phyloP scores from a whole-genome alignment of 345 rosid genomes.

The Moricandia moricandioides region DNA sequence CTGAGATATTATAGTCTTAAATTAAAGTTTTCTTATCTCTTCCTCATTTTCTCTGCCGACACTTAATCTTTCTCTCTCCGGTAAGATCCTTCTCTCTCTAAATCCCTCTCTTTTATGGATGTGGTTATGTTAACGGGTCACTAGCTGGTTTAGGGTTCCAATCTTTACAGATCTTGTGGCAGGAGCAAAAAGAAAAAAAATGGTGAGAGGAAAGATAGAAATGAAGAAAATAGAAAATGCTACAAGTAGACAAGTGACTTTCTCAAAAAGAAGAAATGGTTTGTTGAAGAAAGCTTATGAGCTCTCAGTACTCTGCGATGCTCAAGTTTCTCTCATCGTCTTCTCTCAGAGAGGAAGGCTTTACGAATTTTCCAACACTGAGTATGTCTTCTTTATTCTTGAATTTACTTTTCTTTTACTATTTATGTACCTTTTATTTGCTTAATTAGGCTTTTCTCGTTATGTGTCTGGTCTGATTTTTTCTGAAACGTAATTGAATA shows the following conservation, averaged over 20 bases:
- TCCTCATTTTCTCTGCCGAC: slow-evolving; percentile 10
- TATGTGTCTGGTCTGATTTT: slow-evolving; percentile 22
- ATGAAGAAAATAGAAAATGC: slow-evolving; percentile 41
- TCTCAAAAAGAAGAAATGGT: slow-evolving; percentile 38
- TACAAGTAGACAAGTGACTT: slow-evolving; percentile 38
- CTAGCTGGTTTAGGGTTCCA: slow-evolving; percentile 13
- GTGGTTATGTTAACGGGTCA: slow-evolving; percentile 1
- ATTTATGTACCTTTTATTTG: background rate
- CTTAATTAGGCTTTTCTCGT: slow-evolving; percentile 4
- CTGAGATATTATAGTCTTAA: background rate
- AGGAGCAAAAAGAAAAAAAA: background rate
- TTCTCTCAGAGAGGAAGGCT: slow-evolving; percentile 39
- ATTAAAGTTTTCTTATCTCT: background rate
- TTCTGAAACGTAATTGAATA: slow-evolving; percentile 23
- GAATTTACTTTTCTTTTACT: background rate
- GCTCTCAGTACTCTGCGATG: slow-evolving; percentile 40
- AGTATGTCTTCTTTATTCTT: slow-evolving; percentile 13
- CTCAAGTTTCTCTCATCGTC: slow-evolving; percentile 35
- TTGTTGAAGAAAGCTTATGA: slow-evolving; percentile 42
- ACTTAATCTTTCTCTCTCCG: slow-evolving; percentile 7
- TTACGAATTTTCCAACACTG: slow-evolving; percentile 32
- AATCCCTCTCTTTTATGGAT: background rate
- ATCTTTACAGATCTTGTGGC: slow-evolving; percentile 26
- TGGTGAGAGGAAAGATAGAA: slow-evolving; percentile 42
- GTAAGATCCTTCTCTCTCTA: slow-evolving; percentile 19